Evolutionary conservation across 1,284 basidiomycete species (phyloP).

Genomic region (Wallemia mellicola): DNA sequence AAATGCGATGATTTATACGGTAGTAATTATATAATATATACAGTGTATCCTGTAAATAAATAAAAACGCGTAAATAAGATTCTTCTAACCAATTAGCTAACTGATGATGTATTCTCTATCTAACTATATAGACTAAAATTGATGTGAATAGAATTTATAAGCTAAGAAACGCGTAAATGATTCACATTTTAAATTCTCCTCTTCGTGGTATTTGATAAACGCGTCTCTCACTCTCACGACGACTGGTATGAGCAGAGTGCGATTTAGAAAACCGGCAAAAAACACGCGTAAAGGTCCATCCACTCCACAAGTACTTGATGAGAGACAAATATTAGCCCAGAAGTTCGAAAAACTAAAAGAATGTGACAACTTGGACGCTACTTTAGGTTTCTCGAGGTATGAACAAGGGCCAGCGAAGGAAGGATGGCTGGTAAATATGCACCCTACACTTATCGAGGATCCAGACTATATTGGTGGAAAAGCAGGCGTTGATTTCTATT

Average conservation of each 20-base stretch:
- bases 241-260: not conserved
- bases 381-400: constrained; percentile 54
- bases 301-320: not conserved
- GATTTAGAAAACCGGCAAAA: not conserved
- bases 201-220: no score
- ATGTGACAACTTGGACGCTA: constrained; percentile 70
- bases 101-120: no score
- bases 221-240: not conserved
- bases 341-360: not conserved
- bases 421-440: constrained; percentile 97
- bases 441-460: constrained; percentile 67
- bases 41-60: no score
- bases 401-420: constrained; percentile 40
- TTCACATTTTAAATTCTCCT: no score
- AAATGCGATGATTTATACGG: no score
- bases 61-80: no score
- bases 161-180: no score
- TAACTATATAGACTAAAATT: no score
- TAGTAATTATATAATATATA: no score
- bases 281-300: not conserved
- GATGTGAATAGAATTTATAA: no score
- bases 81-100: no score
- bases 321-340: not conserved
- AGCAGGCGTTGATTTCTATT: constrained; percentile 86
- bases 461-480: constrained; percentile 46